phyloP scores from a whole-genome alignment of 2,329 filamentous ascomycete species.

The Colletotrichum sp. region DNA sequence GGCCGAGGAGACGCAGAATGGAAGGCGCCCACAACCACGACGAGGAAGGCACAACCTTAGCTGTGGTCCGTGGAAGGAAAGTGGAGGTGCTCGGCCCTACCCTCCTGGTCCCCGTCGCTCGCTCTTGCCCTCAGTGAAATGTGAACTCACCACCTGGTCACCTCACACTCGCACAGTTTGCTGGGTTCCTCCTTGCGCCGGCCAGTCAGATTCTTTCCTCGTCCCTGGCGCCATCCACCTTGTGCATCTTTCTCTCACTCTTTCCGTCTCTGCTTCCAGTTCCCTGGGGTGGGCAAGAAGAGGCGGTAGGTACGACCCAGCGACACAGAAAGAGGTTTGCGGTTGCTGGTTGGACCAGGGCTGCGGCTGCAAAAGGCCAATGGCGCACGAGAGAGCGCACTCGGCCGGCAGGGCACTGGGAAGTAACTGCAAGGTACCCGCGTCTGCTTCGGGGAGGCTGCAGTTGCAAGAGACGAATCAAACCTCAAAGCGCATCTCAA shows the following conservation, averaged over 20 bases:
- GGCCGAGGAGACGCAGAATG: background rate
- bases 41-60: background rate
- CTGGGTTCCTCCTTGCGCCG: background rate
- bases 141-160: background rate
- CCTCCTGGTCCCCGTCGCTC: background rate
- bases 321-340: background rate
- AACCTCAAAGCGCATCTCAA: background rate
- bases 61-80: background rate
- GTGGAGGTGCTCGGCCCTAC: slow-evolving; percentile 5
- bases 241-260: background rate
- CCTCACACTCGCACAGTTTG: background rate
- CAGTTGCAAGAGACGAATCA: background rate
- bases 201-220: background rate
- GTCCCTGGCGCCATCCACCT: background rate
- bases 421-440: slow-evolving; percentile 15
- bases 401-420: slow-evolving; percentile 1
- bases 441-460: background rate
- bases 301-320: background rate
- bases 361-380: background rate
- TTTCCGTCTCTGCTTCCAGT: background rate
- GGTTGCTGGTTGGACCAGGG: background rate
- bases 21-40: background rate
- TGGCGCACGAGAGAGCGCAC: background rate
- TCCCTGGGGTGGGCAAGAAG: background rate
- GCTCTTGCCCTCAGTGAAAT: background rate